phyloP scores from a whole-genome alignment of 345 rosid species.

The Stellera chamaejasme region DNA sequence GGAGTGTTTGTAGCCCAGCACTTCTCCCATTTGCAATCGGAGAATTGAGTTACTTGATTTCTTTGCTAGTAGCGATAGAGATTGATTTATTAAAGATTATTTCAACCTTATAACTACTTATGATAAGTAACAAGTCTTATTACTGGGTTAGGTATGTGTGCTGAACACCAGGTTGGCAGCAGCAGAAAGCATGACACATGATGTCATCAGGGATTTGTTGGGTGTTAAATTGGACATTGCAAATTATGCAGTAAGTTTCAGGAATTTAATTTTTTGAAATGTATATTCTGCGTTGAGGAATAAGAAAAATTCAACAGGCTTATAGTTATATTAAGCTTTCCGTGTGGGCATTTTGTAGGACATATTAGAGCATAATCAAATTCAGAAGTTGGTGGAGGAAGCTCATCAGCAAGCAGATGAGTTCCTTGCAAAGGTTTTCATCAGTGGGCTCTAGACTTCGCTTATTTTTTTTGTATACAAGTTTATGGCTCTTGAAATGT shows the following conservation, averaged over 20 bases:
- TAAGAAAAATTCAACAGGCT: neutral
- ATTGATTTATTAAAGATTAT: too few species aligned
- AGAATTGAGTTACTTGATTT: neutral
- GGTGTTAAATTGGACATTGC: slow-evolving; percentile 83
- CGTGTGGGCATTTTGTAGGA: slow-evolving; percentile 38
- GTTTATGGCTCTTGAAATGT: slow-evolving; percentile 6
- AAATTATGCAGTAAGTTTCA: slow-evolving; percentile 69
- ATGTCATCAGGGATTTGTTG: slow-evolving; percentile 88
- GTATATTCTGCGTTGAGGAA: slow-evolving; percentile 2
- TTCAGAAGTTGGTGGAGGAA: slow-evolving; percentile 59
- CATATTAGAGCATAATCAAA: slow-evolving; percentile 64
- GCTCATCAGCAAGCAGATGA: slow-evolving; percentile 62
- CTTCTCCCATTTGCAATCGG: neutral
- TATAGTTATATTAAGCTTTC: slow-evolving; percentile 9
- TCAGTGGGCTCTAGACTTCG: neutral
- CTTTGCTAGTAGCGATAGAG: too few species aligned
- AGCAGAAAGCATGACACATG: slow-evolving; percentile 96
- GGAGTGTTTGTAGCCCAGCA: slow-evolving; percentile 9
- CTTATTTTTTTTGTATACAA: slow-evolving; percentile 4
- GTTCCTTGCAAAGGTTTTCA: slow-evolving; percentile 55
- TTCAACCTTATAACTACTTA: neutral
- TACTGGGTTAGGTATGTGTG: slow-evolving; percentile 49
- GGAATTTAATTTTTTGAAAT: neutral
- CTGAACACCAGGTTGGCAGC: slow-evolving; percentile 79
- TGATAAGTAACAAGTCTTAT: slow-evolving; percentile 8